These are phyloP conservation scores for Cystobasidiaceae sp. DNA, from an alignment of 1,284 basidiomycete species.

Conservation along the genomic window DNA sequence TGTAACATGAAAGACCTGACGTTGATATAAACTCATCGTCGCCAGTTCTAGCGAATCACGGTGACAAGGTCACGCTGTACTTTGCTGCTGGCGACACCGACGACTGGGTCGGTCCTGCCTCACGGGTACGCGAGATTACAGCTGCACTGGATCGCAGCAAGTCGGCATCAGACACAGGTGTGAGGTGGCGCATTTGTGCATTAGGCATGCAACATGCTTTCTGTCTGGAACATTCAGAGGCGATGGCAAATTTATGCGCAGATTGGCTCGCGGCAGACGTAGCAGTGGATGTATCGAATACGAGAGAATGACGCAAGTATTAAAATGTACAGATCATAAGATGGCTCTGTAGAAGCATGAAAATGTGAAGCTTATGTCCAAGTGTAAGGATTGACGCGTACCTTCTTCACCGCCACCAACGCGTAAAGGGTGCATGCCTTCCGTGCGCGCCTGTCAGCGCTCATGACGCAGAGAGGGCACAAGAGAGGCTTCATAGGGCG, in stretches of 20 bases:
- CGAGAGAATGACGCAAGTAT: background rate
- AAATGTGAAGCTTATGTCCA: background rate
- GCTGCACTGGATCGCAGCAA: constrained; percentile 11
- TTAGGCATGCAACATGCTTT: constrained; percentile 30
- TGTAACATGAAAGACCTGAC: background rate
- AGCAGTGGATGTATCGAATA: background rate
- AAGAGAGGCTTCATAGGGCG: too few species aligned
- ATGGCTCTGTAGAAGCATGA: background rate
- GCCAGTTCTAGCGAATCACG: background rate
- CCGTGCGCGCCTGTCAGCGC: background rate
- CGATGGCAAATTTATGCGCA: constrained; percentile 20
- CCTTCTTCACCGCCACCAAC: background rate
- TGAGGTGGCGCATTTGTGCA: constrained; percentile 18
- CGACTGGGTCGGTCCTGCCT: constrained; percentile 14
- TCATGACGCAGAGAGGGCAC: too few species aligned
- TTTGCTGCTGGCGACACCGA: constrained; percentile 19
- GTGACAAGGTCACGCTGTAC: constrained; percentile 6
- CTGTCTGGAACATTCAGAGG: constrained; percentile 20
- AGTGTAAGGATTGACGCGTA: background rate
- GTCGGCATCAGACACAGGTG: background rate
- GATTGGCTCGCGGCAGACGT: constrained; percentile 16
- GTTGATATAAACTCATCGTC: background rate
- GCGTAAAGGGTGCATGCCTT: background rate
- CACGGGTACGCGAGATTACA: background rate
- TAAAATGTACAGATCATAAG: background rate